Base-by-base conservation (phyloP, 78 protist species). In the Emiliania huxleyi region DNA sequence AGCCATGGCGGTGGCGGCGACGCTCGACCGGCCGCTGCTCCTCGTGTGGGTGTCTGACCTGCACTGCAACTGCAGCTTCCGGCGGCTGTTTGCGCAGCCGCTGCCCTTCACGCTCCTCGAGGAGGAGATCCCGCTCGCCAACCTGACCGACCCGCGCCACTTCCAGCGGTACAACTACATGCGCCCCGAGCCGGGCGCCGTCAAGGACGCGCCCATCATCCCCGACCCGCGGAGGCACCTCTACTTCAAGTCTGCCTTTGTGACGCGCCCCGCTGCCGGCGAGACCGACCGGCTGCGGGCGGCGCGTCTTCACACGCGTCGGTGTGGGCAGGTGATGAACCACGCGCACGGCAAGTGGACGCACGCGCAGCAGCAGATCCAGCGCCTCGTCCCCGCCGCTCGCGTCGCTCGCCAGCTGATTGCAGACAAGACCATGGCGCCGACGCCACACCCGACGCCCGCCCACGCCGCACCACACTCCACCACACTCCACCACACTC, bases 181-280 rank as follows among this genome's bases (percentile, higher is more conserved):
- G 85, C 42, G 85, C 5, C 48, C 48, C n/a, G 85, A 77, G 46
- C 85, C 85, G 33, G 85, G 85, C 48, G 85, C 85, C 48, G 19
- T 77, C 48, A 77, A 77, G 85, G 85, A 77, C 15, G 85, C 15
- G 44, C 46, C 44, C 8, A 33, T 77, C n/a, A 1, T 3, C 18
- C 25, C n/a, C 85, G 46, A 77, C 29, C n/a, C 46, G 18, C 19
- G 46, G 21, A 37, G 85, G n/a, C 85, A 77, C 85, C 23, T 77
- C 18, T 77, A 77, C 46, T 77, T 77, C 85, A 37, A 40, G 33
- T 77, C 85, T 0, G 85, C 85, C 37, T 77, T 40, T 21, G 33
- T 77, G n/a, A n/a, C n/a, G n/a, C n/a, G n/a, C n/a, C n/a, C n/a
- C n/a, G n/a, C n/a, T n/a, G n/a, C n/a, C n/a, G n/a, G n/a, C n/a